Evolutionary conservation across 495 filamentous ascomycete genomes (phyloP).

Genomic region (Oidiodendron maius): DNA sequence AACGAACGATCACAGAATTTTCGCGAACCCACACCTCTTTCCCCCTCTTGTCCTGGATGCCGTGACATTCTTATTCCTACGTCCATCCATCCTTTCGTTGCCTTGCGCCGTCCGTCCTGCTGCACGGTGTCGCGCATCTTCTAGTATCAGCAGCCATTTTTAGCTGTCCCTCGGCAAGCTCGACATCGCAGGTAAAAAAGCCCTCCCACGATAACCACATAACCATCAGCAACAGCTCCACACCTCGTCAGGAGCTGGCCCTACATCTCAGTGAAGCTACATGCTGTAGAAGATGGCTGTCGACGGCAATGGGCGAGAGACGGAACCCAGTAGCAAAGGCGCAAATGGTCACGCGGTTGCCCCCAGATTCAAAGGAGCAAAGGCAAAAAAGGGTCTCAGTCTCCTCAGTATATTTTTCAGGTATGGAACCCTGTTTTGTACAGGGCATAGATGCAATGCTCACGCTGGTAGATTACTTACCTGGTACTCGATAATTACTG

Average conservation of each 20-base stretch:
- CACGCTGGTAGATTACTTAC: conserved; percentile 55
- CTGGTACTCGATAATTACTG: conserved; percentile 80
- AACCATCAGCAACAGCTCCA: no score
- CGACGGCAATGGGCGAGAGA: conserved; percentile 16
- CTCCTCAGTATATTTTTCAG: conserved; percentile 52
- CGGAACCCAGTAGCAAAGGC: conserved; percentile 17
- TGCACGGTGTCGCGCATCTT: no score
- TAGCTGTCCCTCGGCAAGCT: neutral
- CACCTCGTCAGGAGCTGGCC: neutral
- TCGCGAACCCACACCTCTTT: no score
- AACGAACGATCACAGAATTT: no score
- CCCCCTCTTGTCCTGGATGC: no score
- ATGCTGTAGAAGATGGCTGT: conserved; percentile 21
- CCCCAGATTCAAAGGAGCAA: conserved; percentile 10
- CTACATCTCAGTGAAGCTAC: conserved; percentile 1
- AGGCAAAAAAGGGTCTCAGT: conserved; percentile 35
- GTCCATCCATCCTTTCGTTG: no score
- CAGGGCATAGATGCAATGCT: neutral
- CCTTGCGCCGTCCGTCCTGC: no score
- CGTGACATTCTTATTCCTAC: no score
- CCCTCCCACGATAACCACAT: neutral
- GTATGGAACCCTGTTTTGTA: conserved; percentile 36
- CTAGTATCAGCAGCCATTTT: no score
- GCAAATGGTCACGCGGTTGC: conserved; percentile 18
- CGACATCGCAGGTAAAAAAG: neutral